These are phyloP conservation scores for Coemansia sp. DNA, from an alignment of 192 early-diverging fungal genomes.

Conservation along the genomic window DNA sequence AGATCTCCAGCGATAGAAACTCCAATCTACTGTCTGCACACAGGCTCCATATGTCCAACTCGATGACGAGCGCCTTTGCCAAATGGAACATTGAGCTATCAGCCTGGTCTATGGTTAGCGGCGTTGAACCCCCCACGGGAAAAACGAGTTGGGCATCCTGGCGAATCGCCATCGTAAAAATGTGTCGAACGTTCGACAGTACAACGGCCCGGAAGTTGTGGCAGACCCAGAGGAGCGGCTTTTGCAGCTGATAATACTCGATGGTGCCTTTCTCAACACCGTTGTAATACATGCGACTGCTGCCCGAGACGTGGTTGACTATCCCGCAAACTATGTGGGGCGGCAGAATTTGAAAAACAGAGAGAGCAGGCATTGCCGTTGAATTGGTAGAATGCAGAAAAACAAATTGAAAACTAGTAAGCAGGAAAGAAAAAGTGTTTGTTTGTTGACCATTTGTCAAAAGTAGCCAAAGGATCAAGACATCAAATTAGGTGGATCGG, in stretches of 20 bases:
- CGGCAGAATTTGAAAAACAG: neutral
- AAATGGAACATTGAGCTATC: neutral
- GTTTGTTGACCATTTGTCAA: too few species aligned
- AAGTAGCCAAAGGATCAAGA: too few species aligned
- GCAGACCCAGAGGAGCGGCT: neutral
- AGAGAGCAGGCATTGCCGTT: neutral
- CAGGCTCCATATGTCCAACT: neutral
- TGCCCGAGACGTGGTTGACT: neutral
- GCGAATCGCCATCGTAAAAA: neutral
- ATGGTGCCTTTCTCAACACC: neutral
- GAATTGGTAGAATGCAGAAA: too few species aligned
- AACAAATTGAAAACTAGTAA: too few species aligned
- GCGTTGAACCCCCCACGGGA: neutral
- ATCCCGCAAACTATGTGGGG: neutral
- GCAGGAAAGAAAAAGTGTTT: too few species aligned
- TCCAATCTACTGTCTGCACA: too few species aligned
- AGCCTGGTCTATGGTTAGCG: neutral
- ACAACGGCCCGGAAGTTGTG: neutral
- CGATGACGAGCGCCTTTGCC: neutral
- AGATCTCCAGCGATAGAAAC: neutral
- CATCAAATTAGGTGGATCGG: too few species aligned
- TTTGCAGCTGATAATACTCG: neutral
- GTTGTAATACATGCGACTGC: neutral
- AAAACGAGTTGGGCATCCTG: neutral
- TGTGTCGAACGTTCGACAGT: neutral